phyloP scores from a whole-genome alignment of 495 filamentous ascomycete genomes.

The Hyaloscypha finlandica region DNA sequence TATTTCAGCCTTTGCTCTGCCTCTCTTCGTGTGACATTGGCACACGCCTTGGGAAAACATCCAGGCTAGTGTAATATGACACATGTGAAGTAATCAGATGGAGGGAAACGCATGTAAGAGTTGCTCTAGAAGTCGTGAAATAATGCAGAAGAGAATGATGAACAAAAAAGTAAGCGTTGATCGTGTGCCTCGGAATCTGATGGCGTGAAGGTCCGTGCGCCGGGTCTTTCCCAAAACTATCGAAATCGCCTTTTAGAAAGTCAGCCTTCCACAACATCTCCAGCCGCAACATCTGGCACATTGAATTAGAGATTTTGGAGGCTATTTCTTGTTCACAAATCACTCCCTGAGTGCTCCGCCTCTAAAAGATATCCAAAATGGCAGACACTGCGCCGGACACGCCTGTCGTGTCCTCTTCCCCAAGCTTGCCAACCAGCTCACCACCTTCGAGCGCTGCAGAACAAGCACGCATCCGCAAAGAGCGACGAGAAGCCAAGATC shows the following conservation, averaged over 20 bases:
- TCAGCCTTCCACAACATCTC: neutral
- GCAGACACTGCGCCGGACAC: constrained; percentile 27
- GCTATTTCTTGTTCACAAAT: neutral
- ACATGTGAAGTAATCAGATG: too few species aligned
- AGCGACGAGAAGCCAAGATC: constrained; percentile 89
- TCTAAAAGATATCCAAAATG: constrained; percentile 21
- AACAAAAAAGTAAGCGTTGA: neutral
- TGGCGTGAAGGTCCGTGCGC: neutral
- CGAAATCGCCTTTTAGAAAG: neutral
- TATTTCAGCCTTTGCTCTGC: neutral
- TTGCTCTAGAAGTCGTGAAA: neutral
- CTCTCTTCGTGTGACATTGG: neutral
- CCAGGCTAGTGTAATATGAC: too few species aligned
- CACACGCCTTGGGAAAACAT: neutral
- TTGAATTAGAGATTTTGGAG: neutral
- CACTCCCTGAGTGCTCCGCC: neutral
- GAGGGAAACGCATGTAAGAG: too few species aligned
- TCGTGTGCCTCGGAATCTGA: too few species aligned
- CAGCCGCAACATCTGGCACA: neutral
- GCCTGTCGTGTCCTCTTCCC: neutral
- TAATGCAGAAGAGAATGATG: neutral
- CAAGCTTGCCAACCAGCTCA: constrained; percentile 28
- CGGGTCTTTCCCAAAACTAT: neutral
- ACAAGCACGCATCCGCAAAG: constrained; percentile 82
- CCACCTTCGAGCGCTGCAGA: constrained; percentile 64